Evolutionary conservation across 495 filamentous ascomycete species (phyloP), one percentile per base, ranked within the genome.

Genomic region (Tuber borchii): DNA sequence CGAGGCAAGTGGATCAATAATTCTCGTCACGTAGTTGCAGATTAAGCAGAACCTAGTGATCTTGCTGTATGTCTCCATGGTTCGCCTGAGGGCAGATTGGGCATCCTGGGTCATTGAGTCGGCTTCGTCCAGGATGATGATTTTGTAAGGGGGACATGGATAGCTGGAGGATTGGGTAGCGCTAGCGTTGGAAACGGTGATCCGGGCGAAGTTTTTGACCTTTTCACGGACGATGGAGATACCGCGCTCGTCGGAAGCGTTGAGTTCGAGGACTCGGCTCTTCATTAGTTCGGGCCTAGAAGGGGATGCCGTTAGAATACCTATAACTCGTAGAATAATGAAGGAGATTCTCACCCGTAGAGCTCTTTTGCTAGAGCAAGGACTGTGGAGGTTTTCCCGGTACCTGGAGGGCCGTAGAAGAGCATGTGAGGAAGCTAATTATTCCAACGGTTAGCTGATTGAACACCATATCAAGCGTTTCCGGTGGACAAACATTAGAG

Each of bases 71-170:
- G 93, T 95, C 86, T 99, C 95, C 95, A 99, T 99, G 10, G 95
- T 98, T 56, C 95, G 89, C 74, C 95, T 87, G 65, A 99, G 87
- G 7, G 95, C 95, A 70, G 90, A 91, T 87, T 99, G 95, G 68
- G 95, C 95, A 84, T 99, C 95, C 84, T 98, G 96, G 48, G 96
- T 99, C 95, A 99, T 98, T 83, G 90, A 93, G 84, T 99, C 95
- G 71, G 95, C 95, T 85, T 99, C 95, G 85, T 99, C 95, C 46
- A 99, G 89, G 75, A 99, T 92, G 83, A 98, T 93, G 83, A 99
- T 97, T 86, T 98, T 99, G 88, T 96, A 99, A 39, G 96, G 95
- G 42, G 95, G 95, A 81, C 95, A 97, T 1, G 95, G 94, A 84
- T 96, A 97, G 77, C 89, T 87, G 56, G 89, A 87, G 75, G 89